Base-by-base conservation (phyloP, 2,329 filamentous ascomycete genomes). In the Penicillium sp. region DNA sequence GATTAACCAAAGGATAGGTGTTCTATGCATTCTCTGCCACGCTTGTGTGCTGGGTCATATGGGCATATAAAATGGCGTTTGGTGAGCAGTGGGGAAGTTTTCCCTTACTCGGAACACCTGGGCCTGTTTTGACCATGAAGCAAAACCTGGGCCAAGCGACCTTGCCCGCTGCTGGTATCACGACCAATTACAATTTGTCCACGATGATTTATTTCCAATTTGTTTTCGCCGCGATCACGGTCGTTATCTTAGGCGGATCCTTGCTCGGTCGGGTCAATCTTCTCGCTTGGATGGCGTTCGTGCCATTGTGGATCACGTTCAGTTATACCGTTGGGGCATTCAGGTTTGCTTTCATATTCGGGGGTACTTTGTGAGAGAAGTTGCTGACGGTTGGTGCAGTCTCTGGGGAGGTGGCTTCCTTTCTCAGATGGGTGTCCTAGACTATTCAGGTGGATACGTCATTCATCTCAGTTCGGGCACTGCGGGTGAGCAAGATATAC, bases 141-240 rank as follows among this genome's bases (percentile, higher is more conserved):
- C 73, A 76, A 61, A 73, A 81, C 67, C 75, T 84, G 35, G 64
- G 60, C 14, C 81, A 82, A 67, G 78, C 79, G 1, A 59, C 62
- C 25, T 70, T 83, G 1, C 81, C 81, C 2, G 76, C 78, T 22
- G 78, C 81, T 6, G 73, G 65, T n/a, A 53, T 81, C 22, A 67
- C 64, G 6, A 76, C 80, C 55, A 75, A 76, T 62, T 83, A 80
- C 62, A 80, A 80, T 0, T 71, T 80, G 57, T 74, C 77, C 5
- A 83, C 81, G 2, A 83, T 83, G 82, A 73, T 83, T 0, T 84
- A 84, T 69, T 83, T 83, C 72, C 82, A 84, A 64, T 83, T 83
- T 64, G 81, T 82, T 51, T 83, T 84, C 70, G 81, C 81, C 0
- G 81, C 81, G 45, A 83, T 83, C 64, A 83, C 82, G 0, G 65